Percentiles rank a stretch among this genome's conserved stretches.
phyloP scores from a whole-genome alignment of 2,329 filamentous ascomycete species.

The Grosmannia clavigera region DNA sequence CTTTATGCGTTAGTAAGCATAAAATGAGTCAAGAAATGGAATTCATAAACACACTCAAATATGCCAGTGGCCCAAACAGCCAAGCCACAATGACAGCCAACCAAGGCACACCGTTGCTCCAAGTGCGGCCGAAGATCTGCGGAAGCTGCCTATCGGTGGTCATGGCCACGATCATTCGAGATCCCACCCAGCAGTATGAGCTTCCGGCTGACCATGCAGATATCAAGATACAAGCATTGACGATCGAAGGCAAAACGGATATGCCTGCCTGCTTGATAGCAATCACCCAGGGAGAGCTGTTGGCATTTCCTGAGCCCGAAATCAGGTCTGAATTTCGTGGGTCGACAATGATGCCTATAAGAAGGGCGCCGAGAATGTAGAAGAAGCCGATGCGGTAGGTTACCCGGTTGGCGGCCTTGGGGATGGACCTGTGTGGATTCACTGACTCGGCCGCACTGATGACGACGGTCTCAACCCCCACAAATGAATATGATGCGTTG shows the following conservation, averaged over 20 bases:
- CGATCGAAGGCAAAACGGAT: conserved; percentile 52
- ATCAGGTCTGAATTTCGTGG: conserved; percentile 19
- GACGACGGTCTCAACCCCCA: conserved; percentile 42
- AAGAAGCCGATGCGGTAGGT: conserved; percentile 20
- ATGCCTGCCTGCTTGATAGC: conserved; percentile 58
- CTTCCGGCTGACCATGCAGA: conserved; percentile 60
- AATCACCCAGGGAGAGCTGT: conserved; percentile 52
- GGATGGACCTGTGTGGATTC: conserved; percentile 11
- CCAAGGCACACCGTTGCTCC: conserved; percentile 41
- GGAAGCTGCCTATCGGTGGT: conserved; percentile 47
- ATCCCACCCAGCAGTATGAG: conserved; percentile 46
- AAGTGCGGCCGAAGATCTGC: conserved; percentile 38
- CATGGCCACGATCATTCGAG: conserved; percentile 45
- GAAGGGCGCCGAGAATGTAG: conserved; percentile 18
- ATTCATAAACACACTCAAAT: conserved; percentile 41
- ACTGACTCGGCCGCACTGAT: conserved; percentile 10
- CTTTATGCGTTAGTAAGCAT: not conserved
- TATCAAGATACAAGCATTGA: conserved; percentile 65
- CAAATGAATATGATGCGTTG: conserved; percentile 47
- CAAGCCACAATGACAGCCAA: conserved; percentile 41
- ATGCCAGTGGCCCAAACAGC: conserved; percentile 52
- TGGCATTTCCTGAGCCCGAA: conserved; percentile 20
- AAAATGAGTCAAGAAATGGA: too few species aligned
- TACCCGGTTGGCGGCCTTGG: conserved; percentile 12
- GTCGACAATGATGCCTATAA: conserved; percentile 17